Base-by-base conservation (phyloP, 805 yeast species). In the Zygosaccharomyces gambellarensis region DNA sequence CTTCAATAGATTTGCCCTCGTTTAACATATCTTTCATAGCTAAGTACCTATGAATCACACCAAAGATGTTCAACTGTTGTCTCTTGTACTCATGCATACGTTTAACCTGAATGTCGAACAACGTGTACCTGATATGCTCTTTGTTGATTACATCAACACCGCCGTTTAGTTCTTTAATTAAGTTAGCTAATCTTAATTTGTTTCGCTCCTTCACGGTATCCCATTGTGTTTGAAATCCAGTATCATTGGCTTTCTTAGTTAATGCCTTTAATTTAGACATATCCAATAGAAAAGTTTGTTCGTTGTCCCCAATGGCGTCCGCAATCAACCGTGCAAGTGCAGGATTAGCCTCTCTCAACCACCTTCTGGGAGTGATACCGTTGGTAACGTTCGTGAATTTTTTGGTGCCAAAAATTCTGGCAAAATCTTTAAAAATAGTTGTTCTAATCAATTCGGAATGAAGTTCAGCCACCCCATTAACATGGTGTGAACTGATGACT, bases 51-150 rank as follows among this genome's bases (percentile, higher is more conserved):
- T 84, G 76, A 62, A 90, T 87, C 23, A 87, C 87, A 54, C 96
- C 96, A 66, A 90, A 87, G 52, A 90, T 85, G 68, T 90, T 90
- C 73, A 90, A 70, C 71, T 90, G 97, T 72, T 90, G 97, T 69
- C 97, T 85, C 75, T 90, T 90, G 72, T 90, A 90, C 72, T 90
- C 97, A 70, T 90, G 97, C 58, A 90, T 90, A 71, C 97, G 82
- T 72, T 90, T 90, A 42, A 90, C 97, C 71, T 90, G 97, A 56
- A 90, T 80, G 64, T 90, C 97, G 67, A 90, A 90, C 66, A 90
- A 70, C 29, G 85, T 89, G 47, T 80, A 71, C 31, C 85, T 81
- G 34, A 65, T 55, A 48, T 63, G 62, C 41, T 63, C 60, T 64
- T 88, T 85, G 53, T 90, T 79, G 36, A 79, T 82, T 51, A 85